A percentile compares a stretch with the other conserved stretches of the same genome.
Conservation (phyloP, 306 rosid species). For the Medicago arabica region DNA sequence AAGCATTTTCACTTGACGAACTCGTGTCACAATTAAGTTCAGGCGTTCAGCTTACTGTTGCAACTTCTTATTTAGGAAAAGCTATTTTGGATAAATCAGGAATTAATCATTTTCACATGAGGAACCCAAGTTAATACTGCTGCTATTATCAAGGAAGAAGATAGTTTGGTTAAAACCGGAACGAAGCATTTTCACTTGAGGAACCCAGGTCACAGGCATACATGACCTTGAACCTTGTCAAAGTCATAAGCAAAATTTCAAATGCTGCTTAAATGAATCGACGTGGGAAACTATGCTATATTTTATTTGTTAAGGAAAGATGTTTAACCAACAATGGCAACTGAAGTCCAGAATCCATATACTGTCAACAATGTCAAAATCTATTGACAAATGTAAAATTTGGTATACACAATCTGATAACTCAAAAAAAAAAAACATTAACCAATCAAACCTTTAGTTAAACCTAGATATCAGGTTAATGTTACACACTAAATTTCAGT, state of each 20-base stretch:
- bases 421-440: background rate
- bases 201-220: background rate
- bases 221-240: background rate
- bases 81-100: too few species aligned
- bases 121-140: background rate
- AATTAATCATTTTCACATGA: too few species aligned
- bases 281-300: background rate
- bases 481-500: conserved; percentile 18
- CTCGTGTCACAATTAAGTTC: background rate
- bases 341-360: too few species aligned
- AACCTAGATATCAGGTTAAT: conserved; percentile 15
- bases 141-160: background rate
- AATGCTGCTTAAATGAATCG: conserved; percentile 19
- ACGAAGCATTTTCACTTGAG: background rate
- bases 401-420: conserved; percentile 17
- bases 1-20: conserved; percentile 11
- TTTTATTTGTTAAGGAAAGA: background rate
- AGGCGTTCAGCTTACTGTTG: too few species aligned
- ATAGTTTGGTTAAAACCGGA: background rate
- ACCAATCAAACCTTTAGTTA: conserved; percentile 5
- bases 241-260: conserved; percentile 6
- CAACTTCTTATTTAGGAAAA: background rate
- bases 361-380: too few species aligned
- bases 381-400: background rate
- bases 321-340: too few species aligned